Conservation (phyloP, 208 protist genomes). For the Trypanosoma brucei region DNA sequence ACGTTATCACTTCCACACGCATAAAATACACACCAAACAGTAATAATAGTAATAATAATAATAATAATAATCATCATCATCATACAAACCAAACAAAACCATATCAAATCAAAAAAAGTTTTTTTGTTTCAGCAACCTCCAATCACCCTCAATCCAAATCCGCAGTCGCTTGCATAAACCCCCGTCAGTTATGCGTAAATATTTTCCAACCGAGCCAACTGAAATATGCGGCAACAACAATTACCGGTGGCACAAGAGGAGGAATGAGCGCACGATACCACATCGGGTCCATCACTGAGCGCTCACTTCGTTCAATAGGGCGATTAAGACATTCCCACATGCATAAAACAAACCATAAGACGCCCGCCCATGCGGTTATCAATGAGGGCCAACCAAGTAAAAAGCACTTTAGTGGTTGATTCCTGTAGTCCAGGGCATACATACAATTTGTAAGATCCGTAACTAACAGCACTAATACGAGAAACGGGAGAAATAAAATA, state of each 20-base stretch:
- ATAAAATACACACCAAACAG: too few species aligned
- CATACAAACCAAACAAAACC: too few species aligned
- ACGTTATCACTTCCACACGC: too few species aligned
- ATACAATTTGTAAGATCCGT: conserved; percentile 6
- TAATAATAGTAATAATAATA: too few species aligned
- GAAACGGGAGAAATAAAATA: not conserved
- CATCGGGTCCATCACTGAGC: conserved; percentile 24
- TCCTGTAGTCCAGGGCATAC: conserved; percentile 30
- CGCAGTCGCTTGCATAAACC: too few species aligned
- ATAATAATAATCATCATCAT: too few species aligned
- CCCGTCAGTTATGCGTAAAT: conserved; percentile 64
- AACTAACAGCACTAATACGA: not conserved
- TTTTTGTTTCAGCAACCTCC: too few species aligned
- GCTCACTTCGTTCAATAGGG: conserved; percentile 5
- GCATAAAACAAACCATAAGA: conserved; percentile 28
- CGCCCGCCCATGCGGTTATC: conserved; percentile 25
- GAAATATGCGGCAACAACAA: conserved; percentile 43
- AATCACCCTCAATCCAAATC: too few species aligned
- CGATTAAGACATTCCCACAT: conserved; percentile 10
- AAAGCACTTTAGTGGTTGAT: conserved; percentile 31
- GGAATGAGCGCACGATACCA: conserved; percentile 39
- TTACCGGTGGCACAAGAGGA: conserved; percentile 20
- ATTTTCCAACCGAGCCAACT: conserved; percentile 84
- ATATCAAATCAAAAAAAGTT: too few species aligned
- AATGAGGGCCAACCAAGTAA: conserved; percentile 61